Conservation (phyloP, 805 yeast genomes). For the Ogataea henricii region DNA sequence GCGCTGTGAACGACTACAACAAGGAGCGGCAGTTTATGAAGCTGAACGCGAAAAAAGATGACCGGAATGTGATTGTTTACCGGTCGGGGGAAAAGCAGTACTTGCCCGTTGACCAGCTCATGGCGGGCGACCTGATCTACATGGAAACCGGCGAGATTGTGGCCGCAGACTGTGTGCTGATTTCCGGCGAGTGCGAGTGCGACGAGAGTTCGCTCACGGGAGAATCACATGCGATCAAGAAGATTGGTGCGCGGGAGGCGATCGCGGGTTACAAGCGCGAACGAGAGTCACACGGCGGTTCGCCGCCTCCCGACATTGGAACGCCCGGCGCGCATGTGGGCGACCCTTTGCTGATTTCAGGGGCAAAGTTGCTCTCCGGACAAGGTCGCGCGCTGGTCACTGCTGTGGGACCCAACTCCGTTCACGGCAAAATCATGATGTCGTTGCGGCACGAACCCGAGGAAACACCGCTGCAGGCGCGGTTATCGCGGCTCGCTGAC, state of each 20-base stretch:
- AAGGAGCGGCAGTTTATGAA: conserved; percentile 91
- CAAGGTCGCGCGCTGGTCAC: conserved; percentile 84
- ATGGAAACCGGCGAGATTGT: conserved; percentile 93
- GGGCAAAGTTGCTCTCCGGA: conserved; percentile 85
- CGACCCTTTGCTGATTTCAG: conserved; percentile 89
- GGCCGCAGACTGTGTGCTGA: conserved; percentile 82
- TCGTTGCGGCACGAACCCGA: conserved; percentile 76
- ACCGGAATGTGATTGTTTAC: conserved; percentile 73
- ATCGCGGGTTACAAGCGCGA: conserved; percentile 36
- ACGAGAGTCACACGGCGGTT: conserved; percentile 10
- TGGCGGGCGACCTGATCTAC: conserved; percentile 83
- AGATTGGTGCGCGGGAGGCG: conserved; percentile 54
- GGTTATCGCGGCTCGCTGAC: conserved; percentile 81
- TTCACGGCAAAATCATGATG: conserved; percentile 90
- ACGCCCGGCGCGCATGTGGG: conserved; percentile 40
- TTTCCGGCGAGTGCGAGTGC: conserved; percentile 76
- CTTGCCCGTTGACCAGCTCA: conserved; percentile 69
- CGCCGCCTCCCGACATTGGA: conserved; percentile 39
- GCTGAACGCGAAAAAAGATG: conserved; percentile 85
- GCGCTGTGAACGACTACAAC: conserved; percentile 95
- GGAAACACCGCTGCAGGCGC: conserved; percentile 83
- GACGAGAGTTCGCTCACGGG: conserved; percentile 96
- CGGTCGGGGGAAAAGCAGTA: conserved; percentile 69
- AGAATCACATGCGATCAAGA: conserved; percentile 81
- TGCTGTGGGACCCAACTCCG: conserved; percentile 86